Conservation (phyloP, 345 rosid genomes). For the Abelmoschus esculentus region DNA sequence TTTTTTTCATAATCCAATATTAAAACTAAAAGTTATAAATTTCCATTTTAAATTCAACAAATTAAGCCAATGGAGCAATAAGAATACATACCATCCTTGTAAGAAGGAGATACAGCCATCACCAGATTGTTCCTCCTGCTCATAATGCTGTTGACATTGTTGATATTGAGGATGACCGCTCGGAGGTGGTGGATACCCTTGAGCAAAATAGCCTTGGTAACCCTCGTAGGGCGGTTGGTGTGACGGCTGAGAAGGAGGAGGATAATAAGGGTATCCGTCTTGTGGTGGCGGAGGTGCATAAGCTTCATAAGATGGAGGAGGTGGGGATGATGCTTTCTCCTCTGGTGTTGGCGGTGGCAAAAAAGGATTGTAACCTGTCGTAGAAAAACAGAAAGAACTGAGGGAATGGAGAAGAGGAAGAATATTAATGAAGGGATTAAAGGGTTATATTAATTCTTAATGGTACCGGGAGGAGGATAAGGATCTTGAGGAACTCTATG, state of each 20-base stretch:
- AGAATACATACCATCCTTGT: constrained; percentile 55
- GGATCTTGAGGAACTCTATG: constrained; percentile 43
- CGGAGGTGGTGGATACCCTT: constrained; percentile 37
- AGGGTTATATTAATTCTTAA: background rate
- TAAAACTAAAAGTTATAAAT: background rate
- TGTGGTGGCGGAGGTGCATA: constrained; percentile 41
- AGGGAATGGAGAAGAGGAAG: background rate
- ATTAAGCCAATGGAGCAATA: background rate
- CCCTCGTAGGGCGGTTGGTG: constrained; percentile 43
- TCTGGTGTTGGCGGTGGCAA: constrained; percentile 13
- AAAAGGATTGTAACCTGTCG: constrained; percentile 27
- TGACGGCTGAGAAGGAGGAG: constrained; percentile 22
- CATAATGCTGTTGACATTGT: constrained; percentile 1
- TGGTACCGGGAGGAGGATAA: constrained; percentile 57
- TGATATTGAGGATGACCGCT: constrained; percentile 29
- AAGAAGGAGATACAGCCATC: constrained; percentile 48
- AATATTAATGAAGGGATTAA: background rate
- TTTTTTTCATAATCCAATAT: background rate
- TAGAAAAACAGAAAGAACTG: background rate
- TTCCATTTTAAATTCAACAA: background rate
- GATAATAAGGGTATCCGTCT: constrained; percentile 37
- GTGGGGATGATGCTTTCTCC: constrained; percentile 55
- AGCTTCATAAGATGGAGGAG: constrained; percentile 44
- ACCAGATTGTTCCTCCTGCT: constrained; percentile 32
- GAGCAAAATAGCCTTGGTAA: constrained; percentile 71